Evolutionary conservation across 169 alveolate species (phyloP).

Genomic region (Plasmodium adleri): DNA sequence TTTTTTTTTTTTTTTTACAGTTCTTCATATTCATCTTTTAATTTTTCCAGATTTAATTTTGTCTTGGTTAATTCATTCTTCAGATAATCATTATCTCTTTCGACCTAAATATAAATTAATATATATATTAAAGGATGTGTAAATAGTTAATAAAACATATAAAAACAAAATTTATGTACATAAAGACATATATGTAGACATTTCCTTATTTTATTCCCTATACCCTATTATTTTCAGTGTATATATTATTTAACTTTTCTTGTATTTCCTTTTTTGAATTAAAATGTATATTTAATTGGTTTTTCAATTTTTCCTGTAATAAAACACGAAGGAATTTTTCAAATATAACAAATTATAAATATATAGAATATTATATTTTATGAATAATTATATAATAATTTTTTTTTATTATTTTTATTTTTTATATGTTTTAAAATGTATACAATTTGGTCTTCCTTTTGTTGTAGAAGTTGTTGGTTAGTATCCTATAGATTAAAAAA

Average conservation of each 20-base stretch:
- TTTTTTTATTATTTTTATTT: no score
- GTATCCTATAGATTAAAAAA: not conserved
- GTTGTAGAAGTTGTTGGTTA: not conserved
- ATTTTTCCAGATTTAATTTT: constrained; percentile 3
- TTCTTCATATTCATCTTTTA: constrained; percentile 26
- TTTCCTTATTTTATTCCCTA: constrained; percentile 7
- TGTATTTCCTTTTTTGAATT: constrained; percentile 27
- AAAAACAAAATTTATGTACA: not conserved
- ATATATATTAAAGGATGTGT: not conserved
- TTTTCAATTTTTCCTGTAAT: constrained; percentile 22
- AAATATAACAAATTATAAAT: not conserved
- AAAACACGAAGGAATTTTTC: not conserved
- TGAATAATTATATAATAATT: not conserved
- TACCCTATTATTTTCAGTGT: constrained; percentile 26
- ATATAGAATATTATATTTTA: constrained; percentile 2
- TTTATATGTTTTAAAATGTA: not conserved
- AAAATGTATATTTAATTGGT: constrained; percentile 5
- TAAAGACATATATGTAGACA: not conserved
- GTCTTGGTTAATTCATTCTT: constrained; percentile 39
- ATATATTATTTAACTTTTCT: constrained; percentile 6
- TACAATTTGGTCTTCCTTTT: constrained; percentile 25
- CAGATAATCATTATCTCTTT: constrained; percentile 28
- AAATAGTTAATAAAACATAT: not conserved
- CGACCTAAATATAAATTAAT: constrained; percentile 6
- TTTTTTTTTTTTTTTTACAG: constrained; percentile 6